Base-by-base conservation (phyloP, 2,329 filamentous ascomycete genomes). In the Sarocladium kiliense region DNA sequence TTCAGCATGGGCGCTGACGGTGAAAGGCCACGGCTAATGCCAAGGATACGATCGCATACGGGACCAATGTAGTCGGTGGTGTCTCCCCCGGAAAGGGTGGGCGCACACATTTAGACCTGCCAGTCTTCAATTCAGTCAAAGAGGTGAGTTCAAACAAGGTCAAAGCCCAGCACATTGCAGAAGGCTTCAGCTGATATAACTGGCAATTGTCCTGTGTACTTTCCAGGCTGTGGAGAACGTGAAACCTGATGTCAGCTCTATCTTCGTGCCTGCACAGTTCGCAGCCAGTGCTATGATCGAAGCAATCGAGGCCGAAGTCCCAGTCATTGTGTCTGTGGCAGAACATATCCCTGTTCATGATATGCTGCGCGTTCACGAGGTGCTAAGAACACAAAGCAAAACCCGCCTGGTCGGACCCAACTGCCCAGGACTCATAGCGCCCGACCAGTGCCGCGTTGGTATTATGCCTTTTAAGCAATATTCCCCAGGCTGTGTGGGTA, bases 371-470 rank as follows among this genome's bases (percentile, higher is more conserved):
- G 71, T 79, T 53, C 85, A 89, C 53, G 84, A 85, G 23, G 84
- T 90, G 50, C 77, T 92, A 3, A 77, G 82, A 58, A 87, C 86
- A 0, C 89, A 92, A 65, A 85, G 79, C 1, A 86, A 81, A 61
- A 88, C 86, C 0, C 77, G 89, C 5, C 77, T 93, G 0, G 86
- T 97, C 60, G 93, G 93, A 64, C 93, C 93, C 69, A 99, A 97
- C 82, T 99, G 94, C 81, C 94, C 94, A 61, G 94, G 93, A 73
- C 91, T 93, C 58, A 90, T 92, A 55, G 87, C 87, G 3, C 85
- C 88, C 0, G 79, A 85, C 21, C 85, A 84, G 2, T 92, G 88
- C 61, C 56, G 71, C 1, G 66, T 74, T 3, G 71, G 71, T 2
- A 74, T 74, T 39, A 74, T 74, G 71, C 71, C 71, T 1, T 71